Base-by-base conservation (phyloP, 75 land plant species). In the Cunninghamia lanceolata region DNA sequence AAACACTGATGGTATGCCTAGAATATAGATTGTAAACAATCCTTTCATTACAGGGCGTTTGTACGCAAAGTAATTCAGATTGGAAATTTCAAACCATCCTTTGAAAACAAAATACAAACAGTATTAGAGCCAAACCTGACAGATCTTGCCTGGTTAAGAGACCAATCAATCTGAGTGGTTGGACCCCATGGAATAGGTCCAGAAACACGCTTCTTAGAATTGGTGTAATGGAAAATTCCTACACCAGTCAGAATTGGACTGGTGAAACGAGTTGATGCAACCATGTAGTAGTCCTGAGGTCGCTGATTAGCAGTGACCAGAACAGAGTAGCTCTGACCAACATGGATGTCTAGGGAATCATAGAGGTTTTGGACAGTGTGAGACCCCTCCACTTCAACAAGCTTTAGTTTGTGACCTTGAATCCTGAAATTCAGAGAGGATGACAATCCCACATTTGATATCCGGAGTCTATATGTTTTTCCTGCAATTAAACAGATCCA, bases 301-400 rank as follows among this genome's bases (percentile, higher is more conserved):
- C 16, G 53, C 3, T 50, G 53, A 50, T 50, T 50, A 13, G 53
- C 53, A 50, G 53, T 50, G 3, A 50, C 92, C 40, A 95, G 84
- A 34, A 95, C 93, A 21, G 94, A 89, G 89, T 88, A 94, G 87
- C 90, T 93, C 84, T 95, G 97, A 4, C 96, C 97, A 63, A 93
- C 89, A 84, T 95, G 97, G 56, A 93, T 77, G 80, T 95, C 97
- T 15, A 95, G 87, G 42, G 91, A 89, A 52, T 89, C 89, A 81
- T 91, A 94, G 21, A 84, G 39, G 45, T 87, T 89, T 83, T 95
- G 94, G 14, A 88, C 86, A 13, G 92, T 91, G 87, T 95, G 94
- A n/a, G 96, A 91, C 4, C 97, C 97, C 81, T 94, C 97, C 14
- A 91, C 84, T 84, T 95, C 97, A 52, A 95, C 97, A 54, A 95